Base-by-base conservation (phyloP, 202 grass and related monocot genomes). In the Elaeis oleifera region DNA sequence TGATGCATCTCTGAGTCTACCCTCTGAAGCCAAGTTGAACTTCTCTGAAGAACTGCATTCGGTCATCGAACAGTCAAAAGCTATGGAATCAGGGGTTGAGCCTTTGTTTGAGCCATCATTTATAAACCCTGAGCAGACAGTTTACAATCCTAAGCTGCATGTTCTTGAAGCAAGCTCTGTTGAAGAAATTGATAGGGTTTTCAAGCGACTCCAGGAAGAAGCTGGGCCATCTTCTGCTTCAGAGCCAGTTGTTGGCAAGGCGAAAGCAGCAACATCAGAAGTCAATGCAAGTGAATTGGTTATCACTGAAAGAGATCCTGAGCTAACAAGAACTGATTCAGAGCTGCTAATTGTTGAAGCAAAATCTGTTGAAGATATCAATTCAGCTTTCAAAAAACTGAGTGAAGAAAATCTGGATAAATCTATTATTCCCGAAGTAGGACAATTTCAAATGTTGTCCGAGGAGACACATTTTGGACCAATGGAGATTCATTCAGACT, bases 61-160 rank as follows among this genome's bases (percentile, higher is more conserved):
- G 69, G 36, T 49, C 6, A 49, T 26, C 54, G 50, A 78, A 58
- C 55, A 76, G 31, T 16, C 64, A 52, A 63, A 65, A 56, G 61
- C 19, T 54, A 16, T 63, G 23, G 63, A 36, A 67, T 31, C 67
- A 68, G 71, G 79, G 49, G 78, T 80, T 71, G 57, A 62, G 51
- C 70, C 58, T 67, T 69, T 76, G 20, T 26, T 74, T 65, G 66
- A 54, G 22, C 39, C 70, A 77, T 78, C 68, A 75, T 44, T 58
- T 63, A 73, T 59, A 55, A 75, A 96, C 49, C 74, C 55, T 56
- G 94, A 92, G 69, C 82, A 84, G 75, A 97, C 80, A 16, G 85
- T 91, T 32, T 97, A 91, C 79, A 97, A 92, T 74, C 84, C 92
- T n/a, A 69, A 65, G 64, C 62, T n/a, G 28, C 73, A 49, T 53